phyloP scores from a whole-genome alignment of 2,329 filamentous ascomycete species.

The Penicillium sp. region DNA sequence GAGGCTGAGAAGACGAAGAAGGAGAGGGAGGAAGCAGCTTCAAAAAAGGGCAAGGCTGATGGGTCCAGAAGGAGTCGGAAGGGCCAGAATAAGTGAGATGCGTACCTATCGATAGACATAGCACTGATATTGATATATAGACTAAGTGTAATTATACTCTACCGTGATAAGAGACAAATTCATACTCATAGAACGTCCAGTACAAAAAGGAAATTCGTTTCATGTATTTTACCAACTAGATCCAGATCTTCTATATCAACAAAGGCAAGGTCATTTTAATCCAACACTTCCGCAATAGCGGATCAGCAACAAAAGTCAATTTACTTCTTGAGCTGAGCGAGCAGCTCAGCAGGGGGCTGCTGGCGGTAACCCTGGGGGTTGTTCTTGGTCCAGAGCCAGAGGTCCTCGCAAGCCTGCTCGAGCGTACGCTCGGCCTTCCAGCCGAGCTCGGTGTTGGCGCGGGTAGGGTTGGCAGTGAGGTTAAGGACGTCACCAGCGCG shows the following conservation, averaged over 20 bases:
- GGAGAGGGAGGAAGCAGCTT: slow-evolving; percentile 23
- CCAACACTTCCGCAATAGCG: background rate
- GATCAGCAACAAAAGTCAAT: slow-evolving; percentile 7
- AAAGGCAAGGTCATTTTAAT: slow-evolving; percentile 4
- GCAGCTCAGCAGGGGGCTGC: slow-evolving; percentile 77
- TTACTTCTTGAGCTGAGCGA: slow-evolving; percentile 55
- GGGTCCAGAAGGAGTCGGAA: slow-evolving; percentile 45
- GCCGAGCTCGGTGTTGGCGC: slow-evolving; percentile 82
- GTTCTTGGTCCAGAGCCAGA: slow-evolving; percentile 97
- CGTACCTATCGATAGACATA: background rate
- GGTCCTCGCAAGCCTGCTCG: slow-evolving; percentile 87
- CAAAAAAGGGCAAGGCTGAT: slow-evolving; percentile 32
- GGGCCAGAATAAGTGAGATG: slow-evolving; percentile 22
- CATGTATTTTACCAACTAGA: slow-evolving; percentile 30
- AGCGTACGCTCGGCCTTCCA: slow-evolving; percentile 92
- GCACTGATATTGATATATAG: slow-evolving; percentile 3
- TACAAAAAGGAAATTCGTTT: slow-evolving; percentile 38
- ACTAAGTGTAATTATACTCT: background rate
- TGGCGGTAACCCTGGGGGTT: slow-evolving; percentile 95
- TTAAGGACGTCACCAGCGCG: slow-evolving; percentile 89
- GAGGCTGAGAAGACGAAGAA: slow-evolving; percentile 71
- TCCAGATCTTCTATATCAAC: slow-evolving; percentile 17
- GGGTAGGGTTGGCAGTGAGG: slow-evolving; percentile 84
- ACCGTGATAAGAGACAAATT: background rate
- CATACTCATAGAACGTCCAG: slow-evolving; percentile 5